Percentiles rank a stretch among this genome's conserved stretches.
phyloP scores from a whole-genome alignment of 345 rosid genomes.

The Aethionema arabicum region DNA sequence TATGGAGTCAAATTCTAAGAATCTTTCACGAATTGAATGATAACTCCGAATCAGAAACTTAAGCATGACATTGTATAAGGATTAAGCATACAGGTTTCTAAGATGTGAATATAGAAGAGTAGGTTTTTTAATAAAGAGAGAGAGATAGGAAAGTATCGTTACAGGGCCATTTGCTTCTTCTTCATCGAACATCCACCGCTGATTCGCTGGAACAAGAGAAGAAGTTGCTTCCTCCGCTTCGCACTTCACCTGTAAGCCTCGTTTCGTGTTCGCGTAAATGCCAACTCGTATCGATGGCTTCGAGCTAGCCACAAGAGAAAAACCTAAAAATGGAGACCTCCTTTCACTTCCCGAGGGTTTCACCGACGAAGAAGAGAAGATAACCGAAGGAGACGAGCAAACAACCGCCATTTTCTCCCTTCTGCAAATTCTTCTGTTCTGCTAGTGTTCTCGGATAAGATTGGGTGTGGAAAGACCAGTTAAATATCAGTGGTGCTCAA shows the following conservation, averaged over 20 bases:
- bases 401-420: slow-evolving; percentile 45
- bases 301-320: slow-evolving; percentile 37
- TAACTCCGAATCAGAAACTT: not conserved
- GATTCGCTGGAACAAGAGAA: slow-evolving; percentile 56
- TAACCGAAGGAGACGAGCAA: slow-evolving; percentile 39
- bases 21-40: not conserved
- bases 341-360: slow-evolving; percentile 23
- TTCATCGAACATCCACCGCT: slow-evolving; percentile 77
- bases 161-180: slow-evolving; percentile 68
- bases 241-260: slow-evolving; percentile 47
- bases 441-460: slow-evolving; percentile 40
- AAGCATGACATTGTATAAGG: not conserved
- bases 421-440: slow-evolving; percentile 17
- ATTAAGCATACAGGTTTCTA: slow-evolving; percentile 12
- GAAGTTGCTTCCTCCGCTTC: slow-evolving; percentile 41
- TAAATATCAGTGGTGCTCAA: slow-evolving; percentile 1
- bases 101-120: slow-evolving; percentile 3
- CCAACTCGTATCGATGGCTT: slow-evolving; percentile 36
- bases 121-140: slow-evolving; percentile 4
- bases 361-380: slow-evolving; percentile 35
- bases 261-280: slow-evolving; percentile 28
- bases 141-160: slow-evolving; percentile 24
- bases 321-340: slow-evolving; percentile 44
- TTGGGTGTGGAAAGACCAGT: slow-evolving; percentile 8
- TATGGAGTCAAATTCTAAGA: not conserved